phyloP scores from a whole-genome alignment of 495 filamentous ascomycete genomes.

The Symbiotaphrina buchneri region DNA sequence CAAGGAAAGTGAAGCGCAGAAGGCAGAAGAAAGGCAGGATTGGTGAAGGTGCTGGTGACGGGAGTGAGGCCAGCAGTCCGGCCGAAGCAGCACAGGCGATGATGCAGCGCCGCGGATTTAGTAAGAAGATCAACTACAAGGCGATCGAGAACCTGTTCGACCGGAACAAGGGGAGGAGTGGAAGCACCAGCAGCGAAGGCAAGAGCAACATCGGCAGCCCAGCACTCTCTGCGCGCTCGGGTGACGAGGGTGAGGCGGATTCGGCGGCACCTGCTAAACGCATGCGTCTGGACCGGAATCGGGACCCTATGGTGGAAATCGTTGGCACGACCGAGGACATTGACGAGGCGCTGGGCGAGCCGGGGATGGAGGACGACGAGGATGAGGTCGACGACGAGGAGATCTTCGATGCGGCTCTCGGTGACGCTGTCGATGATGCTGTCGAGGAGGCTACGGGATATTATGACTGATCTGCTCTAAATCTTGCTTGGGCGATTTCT shows the following conservation, averaged over 20 bases:
- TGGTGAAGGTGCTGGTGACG: slow-evolving; percentile 25
- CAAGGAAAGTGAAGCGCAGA: slow-evolving; percentile 23
- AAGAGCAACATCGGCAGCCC: not conserved
- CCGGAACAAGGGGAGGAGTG: slow-evolving; percentile 3
- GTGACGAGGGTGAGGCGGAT: too few relatives aligned
- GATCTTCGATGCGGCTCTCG: too few relatives aligned
- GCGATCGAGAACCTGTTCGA: slow-evolving; percentile 34
- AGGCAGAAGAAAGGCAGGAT: slow-evolving; percentile 27
- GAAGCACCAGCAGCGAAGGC: slow-evolving; percentile 1
- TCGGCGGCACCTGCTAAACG: too few relatives aligned
- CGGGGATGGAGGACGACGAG: not conserved
- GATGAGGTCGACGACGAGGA: slow-evolving; percentile 3
- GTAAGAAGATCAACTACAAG: slow-evolving; percentile 69
- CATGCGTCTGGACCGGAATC: too few relatives aligned
- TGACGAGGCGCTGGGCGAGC: not conserved
- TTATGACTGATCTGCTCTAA: too few relatives aligned
- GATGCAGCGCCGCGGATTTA: slow-evolving; percentile 47
- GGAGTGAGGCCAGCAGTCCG: slow-evolving; percentile 29
- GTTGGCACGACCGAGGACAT: not conserved
- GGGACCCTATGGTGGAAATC: too few relatives aligned
- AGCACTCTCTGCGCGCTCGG: too few relatives aligned
- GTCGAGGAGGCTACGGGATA: too few relatives aligned
- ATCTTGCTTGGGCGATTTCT: too few relatives aligned
- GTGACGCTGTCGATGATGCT: too few relatives aligned
- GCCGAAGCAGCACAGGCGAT: slow-evolving; percentile 55